These are phyloP conservation scores for Esteya vermicola DNA, from an alignment of 2,329 filamentous ascomycete species.

Conservation along the genomic window DNA sequence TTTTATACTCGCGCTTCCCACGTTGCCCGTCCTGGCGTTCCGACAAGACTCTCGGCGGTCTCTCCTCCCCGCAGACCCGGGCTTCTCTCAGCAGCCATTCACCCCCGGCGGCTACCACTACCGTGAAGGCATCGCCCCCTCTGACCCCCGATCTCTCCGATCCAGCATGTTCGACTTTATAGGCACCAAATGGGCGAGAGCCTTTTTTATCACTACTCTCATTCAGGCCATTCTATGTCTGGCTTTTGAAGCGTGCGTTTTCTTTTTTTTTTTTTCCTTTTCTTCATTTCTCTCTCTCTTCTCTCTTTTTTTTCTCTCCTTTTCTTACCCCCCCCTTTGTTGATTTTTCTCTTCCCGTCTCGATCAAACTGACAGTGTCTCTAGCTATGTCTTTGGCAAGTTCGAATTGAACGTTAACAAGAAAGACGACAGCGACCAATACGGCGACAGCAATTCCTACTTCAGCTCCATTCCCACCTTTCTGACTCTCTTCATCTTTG, in stretches of 20 bases:
- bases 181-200: constrained; percentile 75
- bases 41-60: constrained; percentile 30
- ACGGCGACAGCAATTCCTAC: constrained; percentile 39
- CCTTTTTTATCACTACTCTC: constrained; percentile 61
- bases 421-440: constrained; percentile 24
- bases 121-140: constrained; percentile 19
- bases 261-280: too few relatives aligned
- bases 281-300: too few relatives aligned
- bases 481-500: constrained; percentile 91
- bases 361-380: too few relatives aligned
- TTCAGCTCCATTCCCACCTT: constrained; percentile 80
- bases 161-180: constrained; percentile 56
- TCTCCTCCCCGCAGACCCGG: constrained; percentile 24
- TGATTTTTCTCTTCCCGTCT: constrained; percentile 7
- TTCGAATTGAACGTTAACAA: constrained; percentile 55
- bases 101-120: constrained; percentile 19
- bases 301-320: neutral
- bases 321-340: neutral
- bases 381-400: constrained; percentile 72
- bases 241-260: constrained; percentile 71
- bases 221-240: constrained; percentile 70
- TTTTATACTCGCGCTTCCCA: constrained; percentile 8
- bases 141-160: constrained; percentile 19
- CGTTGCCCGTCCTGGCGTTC: constrained; percentile 29
- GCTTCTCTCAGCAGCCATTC: constrained; percentile 16